Conservation (phyloP, 2,329 filamentous ascomycete species). For the Colletotrichum sp. region DNA sequence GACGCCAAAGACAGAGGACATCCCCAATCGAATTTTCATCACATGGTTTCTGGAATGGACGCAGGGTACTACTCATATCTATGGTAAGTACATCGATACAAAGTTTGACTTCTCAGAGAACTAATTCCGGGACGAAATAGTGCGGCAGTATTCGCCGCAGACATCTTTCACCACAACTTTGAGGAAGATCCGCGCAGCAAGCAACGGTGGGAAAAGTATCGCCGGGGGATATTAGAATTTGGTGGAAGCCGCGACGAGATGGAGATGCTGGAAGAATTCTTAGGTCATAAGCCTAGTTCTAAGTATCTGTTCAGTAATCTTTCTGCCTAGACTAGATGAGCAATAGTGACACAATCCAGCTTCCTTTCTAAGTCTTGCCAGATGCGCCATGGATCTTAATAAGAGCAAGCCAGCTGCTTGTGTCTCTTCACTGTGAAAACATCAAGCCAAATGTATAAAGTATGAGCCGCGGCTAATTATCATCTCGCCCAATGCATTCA, state of each 20-base stretch:
- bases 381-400: too few relatives aligned
- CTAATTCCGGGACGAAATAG: fast-evolving
- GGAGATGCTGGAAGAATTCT: not conserved
- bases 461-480: too few relatives aligned
- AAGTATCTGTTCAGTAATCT: not conserved
- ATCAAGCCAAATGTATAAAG: too few relatives aligned
- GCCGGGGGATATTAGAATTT: fast-evolving
- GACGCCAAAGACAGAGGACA: not conserved
- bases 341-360: too few relatives aligned
- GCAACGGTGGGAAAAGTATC: fast-evolving
- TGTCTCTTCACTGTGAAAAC: too few relatives aligned
- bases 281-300: not conserved
- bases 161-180: not conserved
- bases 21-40: not conserved
- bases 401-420: too few relatives aligned
- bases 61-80: not conserved
- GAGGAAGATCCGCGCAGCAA: not conserved
- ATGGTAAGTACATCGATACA: fast-evolving
- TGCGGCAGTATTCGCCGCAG: not conserved
- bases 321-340: too few relatives aligned
- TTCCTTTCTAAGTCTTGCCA: too few relatives aligned
- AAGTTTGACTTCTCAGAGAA: fast-evolving
- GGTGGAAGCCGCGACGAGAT: not conserved
- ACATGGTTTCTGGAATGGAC: not conserved
- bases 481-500: too few relatives aligned